These are phyloP conservation scores for Pezicula rhizophila DNA, from an alignment of 2,329 filamentous ascomycete species.

Conservation along the genomic window DNA sequence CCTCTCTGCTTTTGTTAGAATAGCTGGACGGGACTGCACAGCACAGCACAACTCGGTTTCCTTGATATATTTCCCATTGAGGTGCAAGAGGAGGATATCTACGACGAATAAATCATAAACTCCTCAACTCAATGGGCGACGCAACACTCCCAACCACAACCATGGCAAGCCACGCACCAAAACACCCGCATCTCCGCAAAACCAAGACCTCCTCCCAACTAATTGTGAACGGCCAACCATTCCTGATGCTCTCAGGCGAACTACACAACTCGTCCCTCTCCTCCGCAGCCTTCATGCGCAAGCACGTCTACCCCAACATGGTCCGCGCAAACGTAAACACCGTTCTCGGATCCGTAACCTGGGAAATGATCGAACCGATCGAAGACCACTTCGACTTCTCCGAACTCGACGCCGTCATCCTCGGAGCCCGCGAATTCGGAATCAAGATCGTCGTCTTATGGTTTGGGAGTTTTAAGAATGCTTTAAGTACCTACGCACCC, in stretches of 20 bases:
- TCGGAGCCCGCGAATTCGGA: conserved; percentile 23
- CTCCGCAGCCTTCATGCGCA: conserved; percentile 28
- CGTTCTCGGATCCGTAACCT: conserved; percentile 30
- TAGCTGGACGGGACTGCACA: too few relatives aligned
- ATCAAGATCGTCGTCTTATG: conserved; percentile 33
- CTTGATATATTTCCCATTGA: too few relatives aligned
- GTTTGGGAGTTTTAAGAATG: conserved; percentile 36
- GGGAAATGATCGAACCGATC: conserved; percentile 32
- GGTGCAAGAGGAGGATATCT: too few relatives aligned
- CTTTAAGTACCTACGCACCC: conserved; percentile 31
- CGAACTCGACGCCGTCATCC: conserved; percentile 29
- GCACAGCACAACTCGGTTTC: too few relatives aligned
- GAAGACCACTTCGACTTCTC: conserved; percentile 31
- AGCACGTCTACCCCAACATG: conserved; percentile 23
- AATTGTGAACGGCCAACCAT: conserved; percentile 32
- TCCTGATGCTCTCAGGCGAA: conserved; percentile 30
- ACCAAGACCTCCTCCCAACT: conserved; percentile 26
- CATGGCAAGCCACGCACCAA: background rate
- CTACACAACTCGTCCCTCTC: conserved; percentile 33
- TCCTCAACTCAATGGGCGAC: too few relatives aligned
- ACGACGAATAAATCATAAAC: too few relatives aligned
- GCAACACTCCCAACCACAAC: too few relatives aligned
- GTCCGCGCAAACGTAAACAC: conserved; percentile 31
- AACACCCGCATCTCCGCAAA: conserved; percentile 8
- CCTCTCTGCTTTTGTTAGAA: too few relatives aligned